Conservation (phyloP, 352 stramenopile genomes). For the Phytophthora foliorum region DNA sequence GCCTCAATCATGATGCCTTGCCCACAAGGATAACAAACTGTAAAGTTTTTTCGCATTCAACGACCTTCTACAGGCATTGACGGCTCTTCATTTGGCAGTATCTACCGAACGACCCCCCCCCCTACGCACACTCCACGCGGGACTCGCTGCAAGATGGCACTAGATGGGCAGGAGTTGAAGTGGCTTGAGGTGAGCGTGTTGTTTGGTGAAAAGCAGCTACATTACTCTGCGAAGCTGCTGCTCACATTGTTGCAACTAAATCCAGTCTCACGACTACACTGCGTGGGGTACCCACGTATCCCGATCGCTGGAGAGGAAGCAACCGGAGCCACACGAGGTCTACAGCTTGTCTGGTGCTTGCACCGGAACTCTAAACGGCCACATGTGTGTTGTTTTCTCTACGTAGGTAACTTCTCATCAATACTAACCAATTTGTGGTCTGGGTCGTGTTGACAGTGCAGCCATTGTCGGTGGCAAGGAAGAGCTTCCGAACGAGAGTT, state of each 20-base stretch:
- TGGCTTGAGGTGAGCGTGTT: slow-evolving; percentile 33
- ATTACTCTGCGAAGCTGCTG: not conserved
- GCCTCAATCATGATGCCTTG: no score
- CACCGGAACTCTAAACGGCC: slow-evolving; percentile 44
- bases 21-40: no score
- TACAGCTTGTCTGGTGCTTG: slow-evolving; percentile 37
- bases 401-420: not conserved
- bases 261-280: slow-evolving; percentile 53
- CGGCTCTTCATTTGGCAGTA: slow-evolving; percentile 22
- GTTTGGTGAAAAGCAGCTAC: not conserved
- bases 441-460: slow-evolving; percentile 37
- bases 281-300: slow-evolving; percentile 57
- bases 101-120: no score
- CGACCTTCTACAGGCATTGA: not conserved
- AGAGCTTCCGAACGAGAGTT: slow-evolving; percentile 31
- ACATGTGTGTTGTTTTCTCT: slow-evolving; percentile 49
- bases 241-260: not conserved
- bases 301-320: slow-evolving; percentile 31
- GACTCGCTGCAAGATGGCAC: slow-evolving; percentile 8
- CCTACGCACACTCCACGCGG: not conserved
- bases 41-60: no score
- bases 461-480: slow-evolving; percentile 71
- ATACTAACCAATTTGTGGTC: slow-evolving; percentile 2
- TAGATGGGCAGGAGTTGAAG: slow-evolving; percentile 28
- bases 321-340: slow-evolving; percentile 16